Evolutionary conservation across 2,329 filamentous ascomycete species (phyloP).

Genomic region (Didymella segeticola): DNA sequence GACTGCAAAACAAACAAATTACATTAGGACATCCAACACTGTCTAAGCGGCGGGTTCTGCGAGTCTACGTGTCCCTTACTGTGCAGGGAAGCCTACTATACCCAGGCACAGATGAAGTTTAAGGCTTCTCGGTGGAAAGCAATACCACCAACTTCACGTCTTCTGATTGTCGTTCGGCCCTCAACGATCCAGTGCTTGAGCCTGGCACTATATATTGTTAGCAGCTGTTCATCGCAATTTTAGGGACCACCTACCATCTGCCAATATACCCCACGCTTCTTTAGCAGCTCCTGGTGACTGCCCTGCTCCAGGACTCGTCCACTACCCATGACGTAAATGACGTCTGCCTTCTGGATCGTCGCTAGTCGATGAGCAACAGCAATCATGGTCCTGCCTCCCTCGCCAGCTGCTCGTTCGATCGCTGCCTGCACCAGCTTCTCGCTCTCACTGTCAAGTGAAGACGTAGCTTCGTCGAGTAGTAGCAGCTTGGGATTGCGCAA

Average conservation of each 20-base stretch:
- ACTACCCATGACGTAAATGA: slow-evolving; percentile 47
- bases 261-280: slow-evolving; percentile 42
- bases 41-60: not conserved
- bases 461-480: slow-evolving; percentile 47
- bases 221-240: not conserved
- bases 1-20: too few species aligned
- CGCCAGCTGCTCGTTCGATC: slow-evolving; percentile 42
- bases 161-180: too few species aligned
- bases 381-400: slow-evolving; percentile 37
- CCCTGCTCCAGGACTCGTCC: slow-evolving; percentile 45
- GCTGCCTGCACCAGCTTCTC: slow-evolving; percentile 46
- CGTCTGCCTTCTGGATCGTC: slow-evolving; percentile 48
- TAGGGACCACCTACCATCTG: slow-evolving; percentile 32
- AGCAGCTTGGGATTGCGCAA: slow-evolving; percentile 41
- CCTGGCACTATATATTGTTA: slow-evolving; percentile 35
- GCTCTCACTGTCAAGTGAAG: slow-evolving; percentile 41
- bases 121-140: too few species aligned
- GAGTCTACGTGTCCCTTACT: not conserved
- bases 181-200: slow-evolving; percentile 47
- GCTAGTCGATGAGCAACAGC: slow-evolving; percentile 48
- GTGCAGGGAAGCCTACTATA: too few species aligned
- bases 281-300: slow-evolving; percentile 39
- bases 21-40: too few species aligned
- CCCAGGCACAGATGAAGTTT: too few species aligned
- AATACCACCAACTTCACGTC: too few species aligned